These are phyloP conservation scores for Ocimum tenuiflorum DNA, from an alignment of 257 asterid genomes.

Conservation along the genomic window DNA sequence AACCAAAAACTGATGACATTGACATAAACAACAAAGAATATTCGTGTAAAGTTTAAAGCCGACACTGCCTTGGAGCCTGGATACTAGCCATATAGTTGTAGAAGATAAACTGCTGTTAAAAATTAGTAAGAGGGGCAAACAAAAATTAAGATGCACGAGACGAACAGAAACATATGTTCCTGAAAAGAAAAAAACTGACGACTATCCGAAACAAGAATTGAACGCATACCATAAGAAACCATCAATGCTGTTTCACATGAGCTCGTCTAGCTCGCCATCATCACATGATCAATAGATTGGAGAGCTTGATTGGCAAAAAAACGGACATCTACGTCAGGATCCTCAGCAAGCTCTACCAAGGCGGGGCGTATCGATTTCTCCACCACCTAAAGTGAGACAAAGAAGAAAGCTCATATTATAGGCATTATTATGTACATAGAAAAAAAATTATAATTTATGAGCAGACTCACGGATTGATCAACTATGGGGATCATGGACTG, in stretches of 20 bases:
- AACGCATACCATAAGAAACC: constrained; percentile 12
- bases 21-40: not conserved
- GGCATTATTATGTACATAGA: not conserved
- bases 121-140: not conserved
- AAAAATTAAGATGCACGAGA: not conserved
- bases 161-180: not conserved
- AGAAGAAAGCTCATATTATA: not conserved
- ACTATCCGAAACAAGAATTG: not conserved
- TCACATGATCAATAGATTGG: constrained; percentile 58
- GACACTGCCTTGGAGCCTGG: not conserved
- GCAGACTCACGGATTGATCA: constrained; percentile 63
- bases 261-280: constrained; percentile 49
- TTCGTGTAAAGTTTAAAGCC: not conserved
- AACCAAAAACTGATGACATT: not conserved
- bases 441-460: not conserved
- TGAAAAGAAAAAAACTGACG: not conserved
- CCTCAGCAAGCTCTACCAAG: constrained; percentile 78
- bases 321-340: constrained; percentile 94
- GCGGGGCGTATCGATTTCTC: constrained; percentile 70
- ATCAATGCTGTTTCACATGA: not conserved
- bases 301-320: constrained; percentile 79
- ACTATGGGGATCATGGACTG: constrained; percentile 79
- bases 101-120: not conserved
- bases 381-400: constrained; percentile 58
- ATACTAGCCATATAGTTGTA: not conserved